Conservation (phyloP, 176 grass and related monocot genomes). For the Oropetium thomaeum region DNA sequence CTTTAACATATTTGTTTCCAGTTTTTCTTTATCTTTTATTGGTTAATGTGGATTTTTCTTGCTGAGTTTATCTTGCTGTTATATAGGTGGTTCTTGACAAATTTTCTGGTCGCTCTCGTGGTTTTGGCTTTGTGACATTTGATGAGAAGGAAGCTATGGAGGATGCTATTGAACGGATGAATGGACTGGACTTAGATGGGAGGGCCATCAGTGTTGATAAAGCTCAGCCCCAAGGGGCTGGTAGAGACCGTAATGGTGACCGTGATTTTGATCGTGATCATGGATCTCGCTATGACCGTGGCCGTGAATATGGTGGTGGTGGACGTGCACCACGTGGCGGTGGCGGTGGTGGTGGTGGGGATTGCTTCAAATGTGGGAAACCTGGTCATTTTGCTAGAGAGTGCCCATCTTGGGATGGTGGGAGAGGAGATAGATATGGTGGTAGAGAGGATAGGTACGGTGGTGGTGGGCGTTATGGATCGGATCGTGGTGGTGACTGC, state of each 20-base stretch:
- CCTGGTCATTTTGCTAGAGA: constrained; percentile 87
- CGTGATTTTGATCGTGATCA: constrained; percentile 50
- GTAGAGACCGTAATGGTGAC: constrained; percentile 63
- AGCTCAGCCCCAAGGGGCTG: constrained; percentile 74
- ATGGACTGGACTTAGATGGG: constrained; percentile 75
- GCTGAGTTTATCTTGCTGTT: constrained; percentile 10
- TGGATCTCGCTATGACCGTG: constrained; percentile 56
- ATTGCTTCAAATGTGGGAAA: constrained; percentile 85
- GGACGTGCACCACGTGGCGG: constrained; percentile 32
- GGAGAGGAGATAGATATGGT: constrained; percentile 63
- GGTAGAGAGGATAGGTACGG: constrained; percentile 64
- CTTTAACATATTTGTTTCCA: neutral
- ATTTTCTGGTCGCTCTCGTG: constrained; percentile 87
- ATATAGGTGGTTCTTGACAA: constrained; percentile 83
- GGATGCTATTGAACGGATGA: constrained; percentile 97
- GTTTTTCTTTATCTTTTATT: neutral
- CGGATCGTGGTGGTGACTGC: constrained; percentile 64
- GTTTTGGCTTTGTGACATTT: constrained; percentile 96
- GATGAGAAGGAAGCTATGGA: constrained; percentile 95
- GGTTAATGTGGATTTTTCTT: neutral
- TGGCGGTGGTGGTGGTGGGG: constrained; percentile 62
- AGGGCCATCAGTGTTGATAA: constrained; percentile 82
- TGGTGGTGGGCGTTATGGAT: constrained; percentile 45
- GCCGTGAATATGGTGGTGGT: constrained; percentile 50
- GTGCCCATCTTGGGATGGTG: constrained; percentile 63